A percentile compares a stretch with the other conserved stretches of the same genome.
phyloP scores from a whole-genome alignment of 257 asterid species.

The Echium plantagineum region DNA sequence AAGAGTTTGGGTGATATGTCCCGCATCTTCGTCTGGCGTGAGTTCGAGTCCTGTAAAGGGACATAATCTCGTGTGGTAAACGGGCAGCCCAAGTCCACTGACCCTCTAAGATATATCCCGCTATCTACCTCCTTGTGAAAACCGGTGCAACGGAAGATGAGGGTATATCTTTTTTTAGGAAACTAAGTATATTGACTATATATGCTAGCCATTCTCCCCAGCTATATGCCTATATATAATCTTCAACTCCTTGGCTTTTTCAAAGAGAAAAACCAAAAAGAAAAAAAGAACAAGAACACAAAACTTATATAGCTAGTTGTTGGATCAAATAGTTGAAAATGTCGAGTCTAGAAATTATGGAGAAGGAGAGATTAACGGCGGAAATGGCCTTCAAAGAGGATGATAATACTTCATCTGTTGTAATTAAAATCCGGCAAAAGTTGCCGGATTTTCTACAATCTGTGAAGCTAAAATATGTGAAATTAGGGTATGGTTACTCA shows the following conservation, averaged over 20 bases:
- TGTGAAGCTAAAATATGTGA: slow-evolving; percentile 47
- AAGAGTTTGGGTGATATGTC: too few species aligned
- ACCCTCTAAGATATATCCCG: too few species aligned
- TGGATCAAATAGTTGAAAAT: neutral
- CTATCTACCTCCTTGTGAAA: too few species aligned
- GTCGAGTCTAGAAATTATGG: slow-evolving; percentile 27
- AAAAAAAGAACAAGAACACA: neutral
- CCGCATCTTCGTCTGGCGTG: too few species aligned
- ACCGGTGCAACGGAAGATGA: too few species aligned
- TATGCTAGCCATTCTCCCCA: slow-evolving; percentile 3
- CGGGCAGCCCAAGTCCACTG: too few species aligned
- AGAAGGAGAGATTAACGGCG: slow-evolving; percentile 34
- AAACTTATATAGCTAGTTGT: neutral
- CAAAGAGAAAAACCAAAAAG: neutral
- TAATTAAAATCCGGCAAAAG: slow-evolving; percentile 28
- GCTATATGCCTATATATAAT: neutral
- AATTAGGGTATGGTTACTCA: slow-evolving; percentile 59
- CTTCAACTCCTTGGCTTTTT: neutral
- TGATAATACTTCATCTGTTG: slow-evolving; percentile 21
- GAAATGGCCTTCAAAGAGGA: slow-evolving; percentile 36
- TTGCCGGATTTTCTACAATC: slow-evolving; percentile 37
- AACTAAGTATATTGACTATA: slow-evolving; percentile 4
- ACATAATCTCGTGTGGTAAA: too few species aligned
- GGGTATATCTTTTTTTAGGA: too few species aligned
- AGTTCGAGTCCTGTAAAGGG: too few species aligned